These are phyloP conservation scores for Periglandula ipomoeae DNA, from an alignment of 2,329 filamentous ascomycete genomes.

Conservation along the genomic window DNA sequence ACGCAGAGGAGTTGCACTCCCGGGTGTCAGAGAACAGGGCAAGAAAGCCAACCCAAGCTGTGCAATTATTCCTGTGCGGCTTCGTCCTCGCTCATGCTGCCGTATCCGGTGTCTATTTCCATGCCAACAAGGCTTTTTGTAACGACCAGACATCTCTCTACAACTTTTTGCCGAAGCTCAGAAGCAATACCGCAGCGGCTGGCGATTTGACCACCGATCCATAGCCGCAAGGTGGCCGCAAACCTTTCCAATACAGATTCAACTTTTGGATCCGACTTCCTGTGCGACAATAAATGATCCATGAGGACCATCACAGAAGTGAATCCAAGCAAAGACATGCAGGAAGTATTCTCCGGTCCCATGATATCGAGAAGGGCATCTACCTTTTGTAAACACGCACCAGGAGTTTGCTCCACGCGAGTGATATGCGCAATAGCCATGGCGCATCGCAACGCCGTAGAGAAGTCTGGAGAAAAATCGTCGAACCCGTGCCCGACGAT, in stretches of 20 bases:
- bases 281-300: slow-evolving; percentile 39
- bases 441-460: slow-evolving; percentile 49
- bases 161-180: slow-evolving; percentile 42
- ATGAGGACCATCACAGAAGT: slow-evolving; percentile 51
- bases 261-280: slow-evolving; percentile 37
- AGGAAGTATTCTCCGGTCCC: slow-evolving; percentile 29
- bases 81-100: slow-evolving; percentile 44
- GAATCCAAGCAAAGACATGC: slow-evolving; percentile 50
- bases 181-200: slow-evolving; percentile 41
- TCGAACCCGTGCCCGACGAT: slow-evolving; percentile 36
- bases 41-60: neutral
- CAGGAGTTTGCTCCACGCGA: slow-evolving; percentile 26
- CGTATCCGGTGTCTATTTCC: slow-evolving; percentile 51
- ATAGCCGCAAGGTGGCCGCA: slow-evolving; percentile 48
- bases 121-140: slow-evolving; percentile 51
- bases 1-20: neutral
- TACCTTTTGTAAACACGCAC: slow-evolving; percentile 31
- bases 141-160: slow-evolving; percentile 46
- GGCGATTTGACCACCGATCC: slow-evolving; percentile 47
- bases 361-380: slow-evolving; percentile 41
- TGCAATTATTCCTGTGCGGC: slow-evolving; percentile 13
- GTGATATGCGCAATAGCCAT: slow-evolving; percentile 52
- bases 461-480: slow-evolving; percentile 39
- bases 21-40: neutral
- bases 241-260: slow-evolving; percentile 43